phyloP scores from a whole-genome alignment of 2,329 filamentous ascomycete species.

The Escovopsis sp. region DNA sequence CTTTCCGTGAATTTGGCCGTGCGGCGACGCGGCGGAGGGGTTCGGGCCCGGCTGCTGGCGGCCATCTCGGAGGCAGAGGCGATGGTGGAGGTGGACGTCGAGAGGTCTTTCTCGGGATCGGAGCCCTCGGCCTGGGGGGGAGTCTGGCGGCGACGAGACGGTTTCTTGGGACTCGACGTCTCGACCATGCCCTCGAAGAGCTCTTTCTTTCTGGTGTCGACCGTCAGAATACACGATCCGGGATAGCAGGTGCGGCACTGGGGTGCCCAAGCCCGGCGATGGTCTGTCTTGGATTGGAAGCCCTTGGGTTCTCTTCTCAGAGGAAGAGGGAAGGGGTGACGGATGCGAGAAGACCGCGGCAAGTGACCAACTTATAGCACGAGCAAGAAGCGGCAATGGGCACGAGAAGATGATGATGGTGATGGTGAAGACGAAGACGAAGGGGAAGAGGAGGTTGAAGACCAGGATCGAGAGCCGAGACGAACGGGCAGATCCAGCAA shows the following conservation, averaged over 20 bases:
- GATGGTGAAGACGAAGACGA: too few species aligned
- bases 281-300: too few species aligned
- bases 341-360: too few species aligned
- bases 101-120: constrained; percentile 35
- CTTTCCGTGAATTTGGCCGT: constrained; percentile 35
- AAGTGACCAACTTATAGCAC: too few species aligned
- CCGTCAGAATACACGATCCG: neutral
- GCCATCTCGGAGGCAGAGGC: constrained; percentile 29
- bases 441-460: neutral
- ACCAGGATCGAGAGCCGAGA: neutral
- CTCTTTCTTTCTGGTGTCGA: constrained; percentile 37
- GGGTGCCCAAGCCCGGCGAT: neutral
- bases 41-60: constrained; percentile 16
- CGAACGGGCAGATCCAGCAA: too few species aligned
- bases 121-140: constrained; percentile 16
- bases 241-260: neutral
- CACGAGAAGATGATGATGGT: too few species aligned
- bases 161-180: constrained; percentile 26
- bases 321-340: too few species aligned
- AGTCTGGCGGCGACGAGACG: constrained; percentile 26
- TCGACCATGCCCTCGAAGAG: constrained; percentile 46
- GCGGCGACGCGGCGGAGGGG: constrained; percentile 30
- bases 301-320: too few species aligned
- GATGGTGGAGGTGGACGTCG: too few species aligned
- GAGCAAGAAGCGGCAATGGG: too few species aligned